Evolutionary conservation across 495 filamentous ascomycete species (phyloP).

Genomic region (Penicillium atrosanguineum): DNA sequence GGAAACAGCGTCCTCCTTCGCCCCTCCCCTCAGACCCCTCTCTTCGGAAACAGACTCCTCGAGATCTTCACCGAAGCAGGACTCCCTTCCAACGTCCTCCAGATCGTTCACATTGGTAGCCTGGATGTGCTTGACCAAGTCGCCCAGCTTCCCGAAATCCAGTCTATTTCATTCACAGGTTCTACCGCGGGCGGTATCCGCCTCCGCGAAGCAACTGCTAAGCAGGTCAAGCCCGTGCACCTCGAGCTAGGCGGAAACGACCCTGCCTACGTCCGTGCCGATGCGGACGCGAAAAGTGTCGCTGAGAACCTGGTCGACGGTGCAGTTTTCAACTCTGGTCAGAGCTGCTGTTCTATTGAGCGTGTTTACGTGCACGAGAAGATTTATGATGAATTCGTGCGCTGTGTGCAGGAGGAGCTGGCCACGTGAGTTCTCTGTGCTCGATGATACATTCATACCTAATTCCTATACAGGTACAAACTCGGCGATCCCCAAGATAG

Average conservation of each 20-base stretch:
- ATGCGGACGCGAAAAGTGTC: slow-evolving; percentile 84
- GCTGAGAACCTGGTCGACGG: slow-evolving; percentile 94
- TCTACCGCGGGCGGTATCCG: slow-evolving; percentile 82
- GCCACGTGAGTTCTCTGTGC: slow-evolving; percentile 30
- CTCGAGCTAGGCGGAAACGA: slow-evolving; percentile 95
- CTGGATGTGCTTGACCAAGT: slow-evolving; percentile 69
- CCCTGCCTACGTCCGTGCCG: slow-evolving; percentile 80
- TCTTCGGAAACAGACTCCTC: slow-evolving; percentile 78
- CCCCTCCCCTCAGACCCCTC: slow-evolving; percentile 90
- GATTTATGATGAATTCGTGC: slow-evolving; percentile 78
- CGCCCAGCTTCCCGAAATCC: slow-evolving; percentile 69
- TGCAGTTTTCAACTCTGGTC: slow-evolving; percentile 93
- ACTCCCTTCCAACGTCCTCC: slow-evolving; percentile 75
- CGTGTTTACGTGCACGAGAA: slow-evolving; percentile 86
- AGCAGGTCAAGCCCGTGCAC: slow-evolving; percentile 75
- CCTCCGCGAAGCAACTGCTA: slow-evolving; percentile 76
- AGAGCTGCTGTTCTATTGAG: slow-evolving; percentile 94
- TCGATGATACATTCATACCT: not conserved
- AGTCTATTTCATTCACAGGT: slow-evolving; percentile 85
- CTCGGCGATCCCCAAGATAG: slow-evolving; percentile 81
- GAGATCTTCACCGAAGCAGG: slow-evolving; percentile 77
- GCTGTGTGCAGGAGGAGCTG: slow-evolving; percentile 73
- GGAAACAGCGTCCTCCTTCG: slow-evolving; percentile 91
- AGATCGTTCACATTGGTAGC: slow-evolving; percentile 84
- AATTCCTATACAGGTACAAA: slow-evolving; percentile 60